Evolutionary conservation across 805 yeast species (phyloP).

Genomic region (Debaryomyces castellii): DNA sequence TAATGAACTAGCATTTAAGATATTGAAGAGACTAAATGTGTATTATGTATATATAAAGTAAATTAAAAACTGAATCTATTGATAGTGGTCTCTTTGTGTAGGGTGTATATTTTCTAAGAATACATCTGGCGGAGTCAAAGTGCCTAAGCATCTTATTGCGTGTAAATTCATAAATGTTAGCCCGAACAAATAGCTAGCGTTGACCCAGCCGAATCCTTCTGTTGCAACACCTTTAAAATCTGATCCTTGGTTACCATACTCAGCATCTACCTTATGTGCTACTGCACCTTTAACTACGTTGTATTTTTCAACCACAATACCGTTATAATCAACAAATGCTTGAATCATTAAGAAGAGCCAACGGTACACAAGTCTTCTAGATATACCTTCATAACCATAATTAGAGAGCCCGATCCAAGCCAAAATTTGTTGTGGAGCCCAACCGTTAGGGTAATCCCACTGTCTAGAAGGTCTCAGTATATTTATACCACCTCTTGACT

Average conservation of each 20-base stretch:
- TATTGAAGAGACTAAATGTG: too few species aligned
- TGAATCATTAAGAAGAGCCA: conserved; percentile 91
- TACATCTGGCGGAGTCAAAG: conserved; percentile 69
- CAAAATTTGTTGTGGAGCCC: conserved; percentile 97
- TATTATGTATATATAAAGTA: too few species aligned
- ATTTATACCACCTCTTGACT: conserved; percentile 70
- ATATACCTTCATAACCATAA: conserved; percentile 66
- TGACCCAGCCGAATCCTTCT: conserved; percentile 99
- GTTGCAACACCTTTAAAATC: conserved; percentile 90
- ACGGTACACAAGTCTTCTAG: conserved; percentile 73
- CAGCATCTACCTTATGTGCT: conserved; percentile 92
- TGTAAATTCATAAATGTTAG: conserved; percentile 61
- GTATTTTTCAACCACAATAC: conserved; percentile 93
- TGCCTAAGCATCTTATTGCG: conserved; percentile 75
- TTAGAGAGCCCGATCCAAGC: conserved; percentile 85
- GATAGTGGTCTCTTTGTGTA: conserved; percentile 32
- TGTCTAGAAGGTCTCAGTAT: conserved; percentile 82
- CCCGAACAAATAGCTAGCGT: conserved; percentile 79
- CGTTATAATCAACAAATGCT: conserved; percentile 88
- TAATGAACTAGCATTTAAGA: too few species aligned
- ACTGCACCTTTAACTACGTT: conserved; percentile 80
- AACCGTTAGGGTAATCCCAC: conserved; percentile 97
- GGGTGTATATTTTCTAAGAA: conserved; percentile 52
- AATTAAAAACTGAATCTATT: too few species aligned
- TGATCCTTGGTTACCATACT: conserved; percentile 95